Base-by-base conservation (phyloP, 768 basidiomycete species). In the Lactarius hatsudake region DNA sequence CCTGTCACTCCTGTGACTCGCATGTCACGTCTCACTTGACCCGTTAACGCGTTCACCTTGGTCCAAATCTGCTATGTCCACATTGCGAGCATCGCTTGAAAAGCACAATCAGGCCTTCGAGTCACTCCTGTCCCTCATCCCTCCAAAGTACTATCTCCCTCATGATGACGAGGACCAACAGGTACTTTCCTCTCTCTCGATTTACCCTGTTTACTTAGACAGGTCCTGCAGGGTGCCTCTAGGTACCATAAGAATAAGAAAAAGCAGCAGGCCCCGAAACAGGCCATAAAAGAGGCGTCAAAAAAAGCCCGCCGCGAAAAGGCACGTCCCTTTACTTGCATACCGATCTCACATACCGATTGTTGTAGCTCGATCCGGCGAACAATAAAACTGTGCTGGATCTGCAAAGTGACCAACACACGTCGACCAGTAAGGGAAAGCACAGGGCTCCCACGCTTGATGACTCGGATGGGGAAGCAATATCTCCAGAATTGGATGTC, bases 201-300 rank as follows among this genome's bases (percentile, higher is more conserved):
- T 51, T 51, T 42, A 48, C 12, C 45, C 18, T 23, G 3, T 36
- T 18, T 12, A 30, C 36, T 32, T 40, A 54, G 23, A 17, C 3
- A 9, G 32, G 62, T 45, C 26, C 59, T 43, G 30, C 63, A 86
- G 86, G 77, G 79, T 55, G 80, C 84, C 6, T 86, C 84, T 28
- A 93, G 88, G 76, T 93, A 87, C 74, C 89, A 91, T 71, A 93
- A 93, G 76, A 88, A 94, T 76, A 94, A 87, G 78, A 96, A 93
- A 78, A 91, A 93, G 71, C 73, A 74, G 57, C 72, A 83, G 84
- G 79, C 89, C 90, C 70, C 89, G 2, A 94, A 93, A 74, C 94
- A 96, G 73, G 89, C 88, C 53, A 81, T 93, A 42, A 94, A 96
- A 75, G 93, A 96, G 76, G 91, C 88, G 1, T 87, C 91, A 13